phyloP scores from a whole-genome alignment of 371 early-diverging fungal species.

The Batrachochytrium dendrobatidis region DNA sequence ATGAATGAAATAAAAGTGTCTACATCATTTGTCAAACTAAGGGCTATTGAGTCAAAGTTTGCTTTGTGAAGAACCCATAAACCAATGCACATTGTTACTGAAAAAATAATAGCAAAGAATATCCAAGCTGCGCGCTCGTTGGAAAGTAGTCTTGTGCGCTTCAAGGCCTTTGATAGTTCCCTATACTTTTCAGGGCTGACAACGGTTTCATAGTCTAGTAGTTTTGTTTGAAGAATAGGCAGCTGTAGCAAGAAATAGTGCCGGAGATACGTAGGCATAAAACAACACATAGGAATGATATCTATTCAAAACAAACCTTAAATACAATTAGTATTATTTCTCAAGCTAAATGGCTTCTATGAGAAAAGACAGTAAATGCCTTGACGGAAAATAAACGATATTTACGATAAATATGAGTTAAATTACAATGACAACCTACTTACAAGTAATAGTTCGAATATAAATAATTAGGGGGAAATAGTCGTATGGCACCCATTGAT shows the following conservation, averaged over 20 bases:
- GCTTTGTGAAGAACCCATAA: neutral
- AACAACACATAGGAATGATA: neutral
- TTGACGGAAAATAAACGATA: neutral
- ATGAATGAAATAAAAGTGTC: neutral
- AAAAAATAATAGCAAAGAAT: neutral
- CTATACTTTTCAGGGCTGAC: slow-evolving; percentile 1
- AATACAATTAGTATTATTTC: neutral
- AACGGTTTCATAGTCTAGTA: neutral
- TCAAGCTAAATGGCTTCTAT: neutral
- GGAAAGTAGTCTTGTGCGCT: neutral
- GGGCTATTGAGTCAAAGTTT: neutral
- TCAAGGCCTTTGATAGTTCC: neutral
- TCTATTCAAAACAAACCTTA: neutral
- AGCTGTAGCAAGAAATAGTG: neutral
- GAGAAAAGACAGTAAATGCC: neutral
- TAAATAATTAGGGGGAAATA: neutral
- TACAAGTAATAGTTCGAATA: neutral
- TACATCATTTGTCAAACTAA: neutral
- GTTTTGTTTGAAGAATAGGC: neutral
- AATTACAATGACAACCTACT: neutral
- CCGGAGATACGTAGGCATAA: neutral
- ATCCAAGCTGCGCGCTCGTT: neutral
- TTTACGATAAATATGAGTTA: neutral
- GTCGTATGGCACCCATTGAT: slow-evolving; percentile 1
- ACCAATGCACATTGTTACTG: neutral